Base-by-base conservation (phyloP, 2,329 filamentous ascomycete species). In the Claviceps cyperi region DNA sequence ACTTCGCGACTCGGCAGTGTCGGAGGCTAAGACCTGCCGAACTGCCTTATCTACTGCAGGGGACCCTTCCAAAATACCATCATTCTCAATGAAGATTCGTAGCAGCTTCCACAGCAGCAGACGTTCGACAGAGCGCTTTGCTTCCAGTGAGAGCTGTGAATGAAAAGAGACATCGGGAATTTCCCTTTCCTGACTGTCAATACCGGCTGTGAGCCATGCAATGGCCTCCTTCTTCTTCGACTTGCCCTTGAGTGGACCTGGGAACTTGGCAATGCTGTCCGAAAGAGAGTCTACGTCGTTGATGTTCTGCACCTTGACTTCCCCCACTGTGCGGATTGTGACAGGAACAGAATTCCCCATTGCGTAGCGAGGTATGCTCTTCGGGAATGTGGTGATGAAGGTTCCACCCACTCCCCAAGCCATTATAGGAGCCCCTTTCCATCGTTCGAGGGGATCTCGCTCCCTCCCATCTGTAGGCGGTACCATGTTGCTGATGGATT, bases 141-240 rank as follows among this genome's bases (percentile, higher is more conserved):
- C 78, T 50, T 78, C 75, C 50, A 76, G 77, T 6, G 73, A 76
- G 17, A 75, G 62, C 35, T 71, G 73, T 35, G 69, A 71, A 61
- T 66, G 69, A 51, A 75, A 73, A 15, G 67, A 69, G 35, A 67
- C 68, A 57, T 68, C 76, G 46, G 69, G 78, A 48, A 69, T 62
- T 49, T 67, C 73, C 58, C 73, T 77, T 61, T 94, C 86, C 37
- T 96, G 68, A 1, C 70, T 70, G 38, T 86, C 82, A 50, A 97
- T 91, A 48, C 83, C 87, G 52, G 76, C 71, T 4, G 75, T 77
- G 43, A 98, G 72, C 92, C 94, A 98, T 2, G 79, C 67, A 43
- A 90, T 58, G 0, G 88, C 78, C 50, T 98, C 91, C 70, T 97
- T 98, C 74, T 98, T 98, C 73, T 95, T 97, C 1, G 83, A 81